phyloP scores from a whole-genome alignment of 2,329 filamentous ascomycete genomes.

The Didymella sp. region DNA sequence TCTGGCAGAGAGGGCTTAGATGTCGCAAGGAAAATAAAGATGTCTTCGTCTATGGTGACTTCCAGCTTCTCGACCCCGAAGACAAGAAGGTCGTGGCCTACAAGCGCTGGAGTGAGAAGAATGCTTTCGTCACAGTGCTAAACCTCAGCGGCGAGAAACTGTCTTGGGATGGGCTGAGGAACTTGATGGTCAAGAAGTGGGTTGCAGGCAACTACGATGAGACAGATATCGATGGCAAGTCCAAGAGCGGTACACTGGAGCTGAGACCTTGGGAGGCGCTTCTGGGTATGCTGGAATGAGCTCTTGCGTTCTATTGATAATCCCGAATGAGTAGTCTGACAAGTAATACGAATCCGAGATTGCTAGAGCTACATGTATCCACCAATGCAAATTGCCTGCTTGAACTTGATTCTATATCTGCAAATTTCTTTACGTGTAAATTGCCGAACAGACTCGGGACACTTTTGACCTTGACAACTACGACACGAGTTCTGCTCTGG shows the following conservation, averaged over 20 bases:
- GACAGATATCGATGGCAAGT: constrained; percentile 29
- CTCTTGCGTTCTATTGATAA: too few relatives aligned
- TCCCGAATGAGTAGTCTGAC: background rate
- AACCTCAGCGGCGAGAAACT: constrained; percentile 45
- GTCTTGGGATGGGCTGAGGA: constrained; percentile 37
- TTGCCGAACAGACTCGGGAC: background rate
- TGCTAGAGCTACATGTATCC: too few relatives aligned
- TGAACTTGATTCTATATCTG: background rate
- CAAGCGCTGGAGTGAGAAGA: constrained; percentile 37
- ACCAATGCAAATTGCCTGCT: background rate
- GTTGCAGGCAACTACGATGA: constrained; percentile 49
- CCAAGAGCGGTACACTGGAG: constrained; percentile 27
- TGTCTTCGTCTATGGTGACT: constrained; percentile 68
- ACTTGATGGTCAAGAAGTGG: constrained; percentile 43
- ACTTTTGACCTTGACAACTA: background rate
- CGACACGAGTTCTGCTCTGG: too few relatives aligned
- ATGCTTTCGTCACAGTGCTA: constrained; percentile 41
- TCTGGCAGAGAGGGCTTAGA: constrained; percentile 65
- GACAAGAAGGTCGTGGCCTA: constrained; percentile 43
- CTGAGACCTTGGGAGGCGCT: constrained; percentile 49
- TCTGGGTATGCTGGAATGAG: constrained; percentile 33
- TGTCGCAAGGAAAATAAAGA: constrained; percentile 65
- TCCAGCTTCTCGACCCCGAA: constrained; percentile 61
- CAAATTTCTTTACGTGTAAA: background rate
- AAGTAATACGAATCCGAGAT: background rate